Evolutionary conservation across 1,139 yeast genomes (phyloP).

Genomic region (Kodamaea sp.): DNA sequence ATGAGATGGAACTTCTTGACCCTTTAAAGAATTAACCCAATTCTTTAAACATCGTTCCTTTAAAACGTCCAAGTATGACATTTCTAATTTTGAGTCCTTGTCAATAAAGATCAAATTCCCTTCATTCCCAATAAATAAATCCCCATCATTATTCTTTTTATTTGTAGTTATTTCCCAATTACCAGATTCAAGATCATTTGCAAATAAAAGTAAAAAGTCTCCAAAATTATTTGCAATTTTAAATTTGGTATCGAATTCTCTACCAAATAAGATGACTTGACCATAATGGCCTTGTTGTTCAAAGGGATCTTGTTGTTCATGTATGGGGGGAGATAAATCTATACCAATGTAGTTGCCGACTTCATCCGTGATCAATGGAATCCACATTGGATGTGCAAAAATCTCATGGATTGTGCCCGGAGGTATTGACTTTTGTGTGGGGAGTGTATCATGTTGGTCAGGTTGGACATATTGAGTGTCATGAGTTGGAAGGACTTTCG

Average conservation of each 20-base stretch:
- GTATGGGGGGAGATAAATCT: constrained; percentile 71
- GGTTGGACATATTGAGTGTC: too few relatives aligned
- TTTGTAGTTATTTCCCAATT: constrained; percentile 64
- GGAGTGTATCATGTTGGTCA: constrained; percentile 16
- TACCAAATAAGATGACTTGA: constrained; percentile 82
- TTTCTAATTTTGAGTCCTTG: constrained; percentile 40
- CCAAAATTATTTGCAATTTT: constrained; percentile 83
- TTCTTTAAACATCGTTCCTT: constrained; percentile 29
- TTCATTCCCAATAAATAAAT: constrained; percentile 56
- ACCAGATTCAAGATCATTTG: constrained; percentile 78
- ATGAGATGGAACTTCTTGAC: constrained; percentile 2
- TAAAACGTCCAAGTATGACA: constrained; percentile 65
- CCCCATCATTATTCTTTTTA: constrained; percentile 42
- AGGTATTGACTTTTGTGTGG: constrained; percentile 72
- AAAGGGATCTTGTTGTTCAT: constrained; percentile 26
- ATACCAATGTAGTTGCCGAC: constrained; percentile 89
- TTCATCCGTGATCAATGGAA: constrained; percentile 82
- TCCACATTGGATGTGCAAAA: constrained; percentile 88
- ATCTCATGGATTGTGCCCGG: constrained; percentile 64
- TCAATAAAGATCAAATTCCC: constrained; percentile 71
- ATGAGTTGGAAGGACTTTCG: background rate
- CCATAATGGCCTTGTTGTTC: constrained; percentile 62
- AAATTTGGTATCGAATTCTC: constrained; percentile 83
- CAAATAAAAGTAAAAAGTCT: constrained; percentile 72
- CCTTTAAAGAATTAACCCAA: constrained; percentile 31